These are phyloP conservation scores for Arbutus unedo DNA, from an alignment of 148 eudicot species.

Conservation along the genomic window DNA sequence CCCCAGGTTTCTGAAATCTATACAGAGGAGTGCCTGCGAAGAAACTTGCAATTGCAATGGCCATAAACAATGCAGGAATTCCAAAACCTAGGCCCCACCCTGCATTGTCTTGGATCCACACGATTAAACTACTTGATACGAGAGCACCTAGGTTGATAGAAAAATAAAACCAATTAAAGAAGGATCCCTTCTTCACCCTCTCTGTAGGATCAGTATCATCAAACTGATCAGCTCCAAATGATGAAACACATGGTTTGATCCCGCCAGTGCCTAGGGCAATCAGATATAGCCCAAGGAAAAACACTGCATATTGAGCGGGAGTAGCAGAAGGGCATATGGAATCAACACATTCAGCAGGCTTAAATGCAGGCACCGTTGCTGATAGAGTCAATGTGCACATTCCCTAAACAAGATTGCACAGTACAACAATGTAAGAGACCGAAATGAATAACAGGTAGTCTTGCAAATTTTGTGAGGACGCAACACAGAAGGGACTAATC, in stretches of 20 bases:
- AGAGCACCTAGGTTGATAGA: conserved; percentile 58
- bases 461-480: not conserved
- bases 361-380: conserved; percentile 34
- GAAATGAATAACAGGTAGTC: not conserved
- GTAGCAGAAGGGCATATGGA: conserved; percentile 47
- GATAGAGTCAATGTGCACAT: conserved; percentile 53
- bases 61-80: conserved; percentile 59
- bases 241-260: conserved; percentile 53
- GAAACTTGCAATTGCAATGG: conserved; percentile 54
- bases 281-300: conserved; percentile 44
- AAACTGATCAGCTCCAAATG: conserved; percentile 66
- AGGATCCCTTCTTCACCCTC: conserved; percentile 61
- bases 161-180: conserved; percentile 68
- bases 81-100: conserved; percentile 78
- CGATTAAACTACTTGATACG: conserved; percentile 51
- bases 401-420: conserved; percentile 29
- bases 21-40: conserved; percentile 51
- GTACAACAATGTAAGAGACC: not conserved
- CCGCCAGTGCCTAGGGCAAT: conserved; percentile 60
- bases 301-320: conserved; percentile 39
- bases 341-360: conserved; percentile 46
- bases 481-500: not conserved
- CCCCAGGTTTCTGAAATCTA: conserved; percentile 67
- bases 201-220: conserved; percentile 61
- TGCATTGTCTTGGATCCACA: conserved; percentile 63